Conservation (phyloP, 1,284 basidiomycete species). For the Ustilago shanxiensis region DNA sequence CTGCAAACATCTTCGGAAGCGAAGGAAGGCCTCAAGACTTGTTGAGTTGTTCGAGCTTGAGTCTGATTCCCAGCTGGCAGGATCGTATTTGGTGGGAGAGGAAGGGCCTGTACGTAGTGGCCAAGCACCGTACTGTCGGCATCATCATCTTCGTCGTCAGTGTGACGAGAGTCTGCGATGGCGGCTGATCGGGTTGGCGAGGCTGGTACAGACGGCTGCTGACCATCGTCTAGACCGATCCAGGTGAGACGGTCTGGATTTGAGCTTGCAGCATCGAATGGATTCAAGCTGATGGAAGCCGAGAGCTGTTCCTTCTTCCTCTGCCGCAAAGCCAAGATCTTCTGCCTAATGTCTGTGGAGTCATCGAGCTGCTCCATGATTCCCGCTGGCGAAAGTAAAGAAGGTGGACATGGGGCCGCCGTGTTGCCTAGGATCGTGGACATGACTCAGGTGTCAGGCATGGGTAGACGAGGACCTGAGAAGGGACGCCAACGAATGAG, state of each 20-base stretch:
- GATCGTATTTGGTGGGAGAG: conserved; percentile 14
- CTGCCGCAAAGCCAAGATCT: conserved; percentile 16
- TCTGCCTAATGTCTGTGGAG: conserved; percentile 8
- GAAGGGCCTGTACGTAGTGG: conserved; percentile 21
- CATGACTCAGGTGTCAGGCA: neutral
- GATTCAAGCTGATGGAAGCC: neutral
- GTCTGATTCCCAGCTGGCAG: neutral
- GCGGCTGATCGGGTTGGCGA: neutral
- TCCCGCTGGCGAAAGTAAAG: neutral
- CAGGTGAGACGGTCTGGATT: conserved; percentile 29
- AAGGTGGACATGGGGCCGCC: neutral
- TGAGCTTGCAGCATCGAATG: neutral
- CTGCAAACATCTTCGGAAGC: conserved; percentile 17
- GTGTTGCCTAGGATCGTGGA: neutral
- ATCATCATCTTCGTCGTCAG: conserved; percentile 33
- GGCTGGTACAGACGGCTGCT: neutral
- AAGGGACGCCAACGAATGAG: neutral
- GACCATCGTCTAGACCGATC: conserved; percentile 22
- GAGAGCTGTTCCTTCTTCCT: conserved; percentile 19
- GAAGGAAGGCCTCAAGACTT: conserved; percentile 4
- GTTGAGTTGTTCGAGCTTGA: neutral
- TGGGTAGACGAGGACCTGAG: neutral
- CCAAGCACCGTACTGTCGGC: conserved; percentile 41
- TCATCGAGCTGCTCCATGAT: conserved; percentile 12
- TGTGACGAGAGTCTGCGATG: neutral